Evolutionary conservation across 257 asterid species (phyloP).

Genomic region (Cordia subcordata): DNA sequence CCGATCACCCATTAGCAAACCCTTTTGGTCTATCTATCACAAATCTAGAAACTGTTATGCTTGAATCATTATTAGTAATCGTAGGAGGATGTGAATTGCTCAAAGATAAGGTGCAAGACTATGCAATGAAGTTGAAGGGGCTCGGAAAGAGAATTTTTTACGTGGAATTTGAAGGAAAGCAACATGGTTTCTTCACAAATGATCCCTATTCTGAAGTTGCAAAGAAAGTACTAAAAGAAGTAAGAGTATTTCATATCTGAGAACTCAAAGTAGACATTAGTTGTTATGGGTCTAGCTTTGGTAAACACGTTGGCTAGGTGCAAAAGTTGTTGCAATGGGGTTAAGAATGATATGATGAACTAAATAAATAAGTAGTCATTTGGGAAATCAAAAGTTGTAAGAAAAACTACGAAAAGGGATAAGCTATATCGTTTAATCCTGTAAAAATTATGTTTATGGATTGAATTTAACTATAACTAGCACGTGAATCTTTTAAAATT

Average conservation of each 20-base stretch:
- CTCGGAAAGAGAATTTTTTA: constrained; percentile 35
- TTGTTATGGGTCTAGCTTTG: not conserved
- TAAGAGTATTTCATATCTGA: constrained; percentile 30
- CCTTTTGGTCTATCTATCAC: constrained; percentile 69
- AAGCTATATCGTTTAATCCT: too few relatives aligned
- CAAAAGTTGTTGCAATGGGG: too few relatives aligned
- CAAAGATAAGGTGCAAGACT: constrained; percentile 55
- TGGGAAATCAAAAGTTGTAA: too few relatives aligned
- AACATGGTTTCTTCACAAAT: constrained; percentile 56
- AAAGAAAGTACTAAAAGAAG: constrained; percentile 27
- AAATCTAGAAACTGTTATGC: constrained; percentile 26
- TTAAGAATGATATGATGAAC: too few relatives aligned
- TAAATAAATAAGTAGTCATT: too few relatives aligned
- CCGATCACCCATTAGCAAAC: constrained; percentile 58
- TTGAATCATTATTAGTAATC: constrained; percentile 56
- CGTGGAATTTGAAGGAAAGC: constrained; percentile 35
- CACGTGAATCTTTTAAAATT: too few relatives aligned
- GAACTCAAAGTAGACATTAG: not conserved
- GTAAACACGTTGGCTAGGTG: too few relatives aligned
- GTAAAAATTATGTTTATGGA: too few relatives aligned
- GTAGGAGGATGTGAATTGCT: constrained; percentile 53
- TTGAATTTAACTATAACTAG: too few relatives aligned
- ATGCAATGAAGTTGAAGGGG: constrained; percentile 37
- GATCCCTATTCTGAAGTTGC: constrained; percentile 45
- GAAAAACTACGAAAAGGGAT: too few relatives aligned